A percentile compares a stretch with the other conserved stretches of the same genome.
phyloP scores from a whole-genome alignment of 1,284 basidiomycete species.

The Melampsora larici-populina region DNA sequence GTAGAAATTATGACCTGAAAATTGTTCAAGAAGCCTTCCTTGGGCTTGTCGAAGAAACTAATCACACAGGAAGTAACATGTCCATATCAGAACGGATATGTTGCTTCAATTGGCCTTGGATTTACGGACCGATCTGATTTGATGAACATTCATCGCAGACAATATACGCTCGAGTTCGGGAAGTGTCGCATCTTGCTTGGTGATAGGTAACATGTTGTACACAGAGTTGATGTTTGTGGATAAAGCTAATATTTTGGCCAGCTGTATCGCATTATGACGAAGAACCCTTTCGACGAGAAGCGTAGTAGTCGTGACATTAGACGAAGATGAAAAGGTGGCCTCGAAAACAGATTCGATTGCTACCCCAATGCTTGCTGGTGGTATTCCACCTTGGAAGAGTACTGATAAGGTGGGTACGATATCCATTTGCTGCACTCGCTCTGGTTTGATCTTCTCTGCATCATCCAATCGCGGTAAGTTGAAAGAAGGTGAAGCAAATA shows the following conservation, averaged over 20 bases:
- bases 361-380: slow-evolving; percentile 47
- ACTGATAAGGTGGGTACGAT: slow-evolving; percentile 47
- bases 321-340: neutral
- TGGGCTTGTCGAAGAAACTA: slow-evolving; percentile 46
- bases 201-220: neutral
- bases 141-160: neutral
- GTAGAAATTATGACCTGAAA: slow-evolving; percentile 42
- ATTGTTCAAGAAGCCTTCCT: slow-evolving; percentile 43
- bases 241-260: slow-evolving; percentile 1
- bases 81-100: neutral
- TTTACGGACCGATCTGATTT: slow-evolving; percentile 15
- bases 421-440: slow-evolving; percentile 48
- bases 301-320: neutral
- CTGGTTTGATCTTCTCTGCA: slow-evolving; percentile 1
- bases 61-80: neutral
- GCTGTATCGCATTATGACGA: slow-evolving; percentile 27
- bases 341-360: slow-evolving; percentile 45
- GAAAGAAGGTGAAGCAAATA: slow-evolving; percentile 36
- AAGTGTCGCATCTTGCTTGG: neutral
- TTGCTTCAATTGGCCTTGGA: neutral
- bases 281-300: slow-evolving; percentile 12
- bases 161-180: slow-evolving; percentile 9
- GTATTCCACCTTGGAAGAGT: slow-evolving; percentile 46
- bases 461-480: neutral
- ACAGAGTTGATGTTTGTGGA: neutral